Conservation (phyloP, 768 basidiomycete genomes). For the Cubamyces lactineus region DNA sequence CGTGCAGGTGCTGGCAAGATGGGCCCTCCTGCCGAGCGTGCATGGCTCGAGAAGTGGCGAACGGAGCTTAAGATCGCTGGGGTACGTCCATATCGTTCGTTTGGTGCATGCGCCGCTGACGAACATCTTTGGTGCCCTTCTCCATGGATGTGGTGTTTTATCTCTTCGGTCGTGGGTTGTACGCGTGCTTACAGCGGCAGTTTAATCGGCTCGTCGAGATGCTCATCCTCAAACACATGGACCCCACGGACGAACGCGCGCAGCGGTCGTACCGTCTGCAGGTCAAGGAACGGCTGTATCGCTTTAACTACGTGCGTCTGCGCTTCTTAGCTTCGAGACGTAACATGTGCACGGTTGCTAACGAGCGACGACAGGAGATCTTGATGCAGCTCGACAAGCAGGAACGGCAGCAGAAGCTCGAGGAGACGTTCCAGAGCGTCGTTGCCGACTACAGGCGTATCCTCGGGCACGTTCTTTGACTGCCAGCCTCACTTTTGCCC, state of each 20-base stretch:
- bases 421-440: conserved; percentile 91
- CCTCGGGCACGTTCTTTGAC: conserved; percentile 41
- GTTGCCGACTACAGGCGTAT: conserved; percentile 85
- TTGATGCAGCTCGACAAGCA: conserved; percentile 85
- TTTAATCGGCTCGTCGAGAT: conserved; percentile 89
- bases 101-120: neutral
- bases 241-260: conserved; percentile 57
- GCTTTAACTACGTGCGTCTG: conserved; percentile 87
- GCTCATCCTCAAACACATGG: conserved; percentile 70
- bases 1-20: conserved; percentile 52
- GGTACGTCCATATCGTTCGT: conserved; percentile 46
- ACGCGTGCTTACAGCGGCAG: conserved; percentile 67
- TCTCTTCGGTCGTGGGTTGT: conserved; percentile 3
- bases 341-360: neutral
- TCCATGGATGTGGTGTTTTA: neutral
- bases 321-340: neutral
- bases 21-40: conserved; percentile 75
- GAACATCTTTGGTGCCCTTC: neutral
- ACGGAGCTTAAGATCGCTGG: conserved; percentile 87
- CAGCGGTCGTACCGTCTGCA: conserved; percentile 78
- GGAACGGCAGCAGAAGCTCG: conserved; percentile 86
- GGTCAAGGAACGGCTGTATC: conserved; percentile 92
- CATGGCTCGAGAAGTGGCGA: conserved; percentile 81
- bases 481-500: neutral
- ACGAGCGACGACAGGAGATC: conserved; percentile 62